Evolutionary conservation across 306 rosid genomes (phyloP).

Genomic region (Pyrus bretschneideri): DNA sequence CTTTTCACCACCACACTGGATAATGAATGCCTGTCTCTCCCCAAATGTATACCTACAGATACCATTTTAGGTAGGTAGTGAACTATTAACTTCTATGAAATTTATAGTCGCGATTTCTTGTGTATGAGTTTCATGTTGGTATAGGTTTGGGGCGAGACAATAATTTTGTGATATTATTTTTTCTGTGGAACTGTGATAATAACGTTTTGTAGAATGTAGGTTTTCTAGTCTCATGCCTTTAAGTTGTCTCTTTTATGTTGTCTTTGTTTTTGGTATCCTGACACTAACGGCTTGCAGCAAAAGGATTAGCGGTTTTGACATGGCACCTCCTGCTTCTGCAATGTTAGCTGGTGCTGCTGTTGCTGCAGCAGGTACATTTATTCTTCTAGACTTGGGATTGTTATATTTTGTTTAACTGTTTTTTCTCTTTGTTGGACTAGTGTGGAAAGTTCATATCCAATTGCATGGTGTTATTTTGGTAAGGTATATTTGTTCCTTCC

Average conservation of each 20-base stretch:
- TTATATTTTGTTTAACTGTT: slow-evolving; percentile 53
- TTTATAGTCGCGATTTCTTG: neutral
- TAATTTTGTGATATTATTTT: neutral
- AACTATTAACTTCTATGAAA: neutral
- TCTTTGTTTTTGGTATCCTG: slow-evolving; percentile 24
- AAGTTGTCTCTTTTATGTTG: neutral
- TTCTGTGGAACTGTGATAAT: neutral
- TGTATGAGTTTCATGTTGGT: neutral
- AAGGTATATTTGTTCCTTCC: slow-evolving; percentile 68
- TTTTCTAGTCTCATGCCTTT: neutral
- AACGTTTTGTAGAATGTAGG: neutral
- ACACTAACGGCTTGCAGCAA: slow-evolving; percentile 57
- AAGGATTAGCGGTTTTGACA: slow-evolving; percentile 97
- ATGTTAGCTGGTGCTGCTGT: slow-evolving; percentile 50
- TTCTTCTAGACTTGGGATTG: slow-evolving; percentile 18
- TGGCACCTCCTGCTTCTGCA: slow-evolving; percentile 97
- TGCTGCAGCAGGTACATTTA: slow-evolving; percentile 72
- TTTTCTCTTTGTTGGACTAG: slow-evolving; percentile 61
- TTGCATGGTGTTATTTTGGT: slow-evolving; percentile 89
- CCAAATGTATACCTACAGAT: neutral
- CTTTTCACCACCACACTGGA: neutral
- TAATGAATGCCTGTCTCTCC: neutral
- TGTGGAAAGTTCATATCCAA: slow-evolving; percentile 92
- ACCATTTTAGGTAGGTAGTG: neutral
- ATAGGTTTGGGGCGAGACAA: neutral